Evolutionary conservation across 1,139 yeast genomes (phyloP), one percentile per base, ranked within the genome.

Genomic region (Pichia cactophila): DNA sequence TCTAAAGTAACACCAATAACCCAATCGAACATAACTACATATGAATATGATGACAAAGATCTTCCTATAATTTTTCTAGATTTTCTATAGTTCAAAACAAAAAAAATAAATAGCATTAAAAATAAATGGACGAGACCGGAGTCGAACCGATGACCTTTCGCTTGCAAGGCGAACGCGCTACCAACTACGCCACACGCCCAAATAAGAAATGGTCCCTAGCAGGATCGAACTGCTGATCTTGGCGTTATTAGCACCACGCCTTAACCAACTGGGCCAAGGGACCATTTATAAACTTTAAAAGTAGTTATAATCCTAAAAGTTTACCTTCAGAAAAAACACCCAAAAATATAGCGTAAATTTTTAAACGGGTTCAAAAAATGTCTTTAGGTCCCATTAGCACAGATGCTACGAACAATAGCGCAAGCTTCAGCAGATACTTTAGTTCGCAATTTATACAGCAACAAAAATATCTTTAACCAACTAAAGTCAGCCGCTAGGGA

Each of bases 251-350:
- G 88, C 88, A 82, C 89, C 85, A 76, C 85, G 88, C 88, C 89
- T 81, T 83, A 81, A 81, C 86, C 87, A 81, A 81, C 86, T 81
- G 83, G 87, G 86, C 87, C 87, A 81, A 80, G 86, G 85, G 86
- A 81, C 49, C 54, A n/a, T 40, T 40, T 26, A n/a, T n/a, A n/a
- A n/a, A n/a, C n/a, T n/a, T n/a, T n/a, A n/a, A n/a, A n/a, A n/a
- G n/a, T n/a, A n/a, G n/a, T n/a, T n/a, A n/a, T n/a, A n/a, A n/a
- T n/a, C n/a, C n/a, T n/a, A n/a, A n/a, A n/a, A n/a, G n/a, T n/a
- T n/a, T n/a, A n/a, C n/a, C n/a, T n/a, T n/a, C n/a, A n/a, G n/a
- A n/a, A n/a, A n/a, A n/a, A n/a, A n/a, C n/a, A n/a, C n/a, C n/a
- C n/a, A n/a, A n/a, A n/a, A n/a, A n/a, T n/a, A n/a, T n/a, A n/a